Base-by-base conservation (phyloP, 495 filamentous ascomycete genomes). In the Neurospora sp. region DNA sequence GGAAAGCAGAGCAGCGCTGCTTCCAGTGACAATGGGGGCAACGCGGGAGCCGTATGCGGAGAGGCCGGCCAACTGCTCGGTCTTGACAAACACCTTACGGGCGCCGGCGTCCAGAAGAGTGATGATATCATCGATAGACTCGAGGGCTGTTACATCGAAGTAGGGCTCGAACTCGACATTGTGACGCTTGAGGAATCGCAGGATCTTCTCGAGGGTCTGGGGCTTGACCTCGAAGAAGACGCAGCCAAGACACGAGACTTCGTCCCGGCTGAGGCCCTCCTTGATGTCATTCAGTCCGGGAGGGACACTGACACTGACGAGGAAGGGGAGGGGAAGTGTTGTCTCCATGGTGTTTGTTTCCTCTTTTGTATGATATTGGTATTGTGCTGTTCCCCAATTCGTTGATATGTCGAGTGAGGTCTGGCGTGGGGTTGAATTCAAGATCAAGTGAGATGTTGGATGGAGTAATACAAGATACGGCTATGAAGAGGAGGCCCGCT, bases 41-140 rank as follows among this genome's bases (percentile, higher is more conserved):
- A 87, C 81, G 16, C 85, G 80, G 27, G 79, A 78, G 9, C 84
- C 83, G 70, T 81, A 85, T 74, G 84, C 81, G 37, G 80, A 73
- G 70, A 82, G 84, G 44, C 84, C 80, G 14, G 81, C 73, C 41
- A 87, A 71, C 82, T 93, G 90, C 65, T 91, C 86, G 68, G 90
- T 85, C 70, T 87, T 85, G 69, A 97, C 90, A 80, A 98, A 94
- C 65, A 97, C 90, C 81, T 91, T 96, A 48, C 89, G 87, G n/a
- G 93, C 93, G 70, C 96, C 96, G 74, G 90, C 88, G 78, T 99
- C 91, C 70, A 99, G 87, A 39, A 98, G 86, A 70, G 92, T 87
- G 69, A 94, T 82, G 22, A 97, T 83, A 74, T 97, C 92, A 45
- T 91, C 89, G 65, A 83, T 80, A 37, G 88, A 89, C 72, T 86